Percentiles rank a stretch among this genome's conserved stretches.
These are phyloP conservation scores for Protea cynaroides DNA, from an alignment of 164 flowering plant species.

Conservation along the genomic window DNA sequence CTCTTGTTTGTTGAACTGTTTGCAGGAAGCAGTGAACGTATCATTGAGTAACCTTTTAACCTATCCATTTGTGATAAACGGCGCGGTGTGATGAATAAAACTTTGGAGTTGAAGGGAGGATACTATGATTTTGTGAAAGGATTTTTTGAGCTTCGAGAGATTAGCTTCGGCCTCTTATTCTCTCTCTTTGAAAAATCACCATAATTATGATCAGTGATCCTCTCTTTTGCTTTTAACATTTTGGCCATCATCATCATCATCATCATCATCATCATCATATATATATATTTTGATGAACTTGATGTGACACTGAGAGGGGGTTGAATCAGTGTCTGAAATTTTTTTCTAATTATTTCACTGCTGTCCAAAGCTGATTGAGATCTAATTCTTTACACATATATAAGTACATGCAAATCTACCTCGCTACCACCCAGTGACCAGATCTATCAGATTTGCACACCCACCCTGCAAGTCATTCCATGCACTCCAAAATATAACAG, in stretches of 20 bases:
- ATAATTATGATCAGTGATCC: not conserved
- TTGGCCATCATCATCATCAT: not conserved
- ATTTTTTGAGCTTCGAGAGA: conserved; percentile 69
- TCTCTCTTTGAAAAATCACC: conserved; percentile 42
- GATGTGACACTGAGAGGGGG: too few relatives aligned
- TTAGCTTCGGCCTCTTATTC: conserved; percentile 46
- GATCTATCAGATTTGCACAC: too few relatives aligned
- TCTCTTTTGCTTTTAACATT: not conserved
- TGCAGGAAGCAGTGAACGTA: conserved; percentile 94
- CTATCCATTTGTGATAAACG: conserved; percentile 90
- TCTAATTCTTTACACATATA: too few relatives aligned
- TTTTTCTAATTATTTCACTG: too few relatives aligned
- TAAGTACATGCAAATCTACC: too few relatives aligned
- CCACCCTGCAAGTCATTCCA: too few relatives aligned
- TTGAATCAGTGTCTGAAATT: too few relatives aligned
- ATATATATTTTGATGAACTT: not conserved
- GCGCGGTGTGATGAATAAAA: conserved; percentile 67
- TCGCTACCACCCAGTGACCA: too few relatives aligned
- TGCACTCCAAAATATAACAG: too few relatives aligned
- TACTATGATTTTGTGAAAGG: conserved; percentile 84
- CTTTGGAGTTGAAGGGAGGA: conserved; percentile 75
- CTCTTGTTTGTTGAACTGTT: not conserved
- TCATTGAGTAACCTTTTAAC: conserved; percentile 73
- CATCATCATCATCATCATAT: too few relatives aligned
- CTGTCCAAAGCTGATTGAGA: too few relatives aligned